These are phyloP conservation scores for Botrytis porri DNA, from an alignment of 2,329 filamentous ascomycete species.

Conservation along the genomic window DNA sequence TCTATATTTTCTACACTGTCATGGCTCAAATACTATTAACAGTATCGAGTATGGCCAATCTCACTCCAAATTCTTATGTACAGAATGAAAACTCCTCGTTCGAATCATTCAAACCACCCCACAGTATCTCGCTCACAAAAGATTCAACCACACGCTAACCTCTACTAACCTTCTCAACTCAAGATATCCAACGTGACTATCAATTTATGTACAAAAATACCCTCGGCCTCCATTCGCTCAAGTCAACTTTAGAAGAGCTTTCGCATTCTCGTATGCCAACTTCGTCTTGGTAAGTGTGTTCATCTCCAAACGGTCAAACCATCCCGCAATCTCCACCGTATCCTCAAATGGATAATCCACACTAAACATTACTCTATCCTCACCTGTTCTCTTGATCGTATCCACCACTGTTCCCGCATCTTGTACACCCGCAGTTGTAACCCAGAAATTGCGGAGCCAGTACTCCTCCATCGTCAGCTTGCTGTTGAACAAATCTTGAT, in stretches of 20 bases:
- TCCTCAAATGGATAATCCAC: slow-evolving; percentile 39
- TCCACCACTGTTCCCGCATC: slow-evolving; percentile 43
- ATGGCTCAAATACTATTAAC: background rate
- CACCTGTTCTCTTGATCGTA: slow-evolving; percentile 41
- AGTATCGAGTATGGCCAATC: background rate
- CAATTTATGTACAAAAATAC: background rate
- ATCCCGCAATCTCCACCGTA: slow-evolving; percentile 23
- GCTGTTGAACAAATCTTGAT: background rate
- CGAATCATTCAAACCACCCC: background rate
- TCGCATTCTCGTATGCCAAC: slow-evolving; percentile 23
- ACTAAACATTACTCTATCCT: slow-evolving; percentile 51
- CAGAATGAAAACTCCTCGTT: background rate
- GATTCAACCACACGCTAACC: no score
- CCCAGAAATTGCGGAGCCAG: slow-evolving; percentile 55
- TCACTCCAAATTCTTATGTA: background rate
- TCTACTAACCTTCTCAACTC: background rate
- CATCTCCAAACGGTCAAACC: slow-evolving; percentile 26
- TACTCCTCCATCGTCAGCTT: slow-evolving; percentile 36
- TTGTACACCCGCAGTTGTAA: slow-evolving; percentile 52
- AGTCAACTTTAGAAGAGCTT: background rate
- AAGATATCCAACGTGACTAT: background rate
- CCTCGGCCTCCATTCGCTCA: background rate
- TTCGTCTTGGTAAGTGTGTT: slow-evolving; percentile 21
- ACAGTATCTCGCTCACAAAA: background rate
- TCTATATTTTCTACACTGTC: background rate